These are phyloP conservation scores for Phymatotrichopsis omnivora DNA, from an alignment of 2,329 filamentous ascomycete species.

Conservation along the genomic window DNA sequence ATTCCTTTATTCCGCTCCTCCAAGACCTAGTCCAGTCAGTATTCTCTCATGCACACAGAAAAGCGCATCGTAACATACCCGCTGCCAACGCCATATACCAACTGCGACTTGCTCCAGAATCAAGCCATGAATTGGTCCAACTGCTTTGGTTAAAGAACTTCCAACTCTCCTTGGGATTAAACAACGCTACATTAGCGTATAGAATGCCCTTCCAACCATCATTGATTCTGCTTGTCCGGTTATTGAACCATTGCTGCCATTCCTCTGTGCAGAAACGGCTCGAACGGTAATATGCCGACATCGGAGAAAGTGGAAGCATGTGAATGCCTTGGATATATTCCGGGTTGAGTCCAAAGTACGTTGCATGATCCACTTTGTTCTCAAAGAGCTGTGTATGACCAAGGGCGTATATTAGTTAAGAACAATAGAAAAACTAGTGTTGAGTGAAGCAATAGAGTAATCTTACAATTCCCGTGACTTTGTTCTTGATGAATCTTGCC, in stretches of 20 bases:
- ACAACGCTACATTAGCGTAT: constrained; percentile 68
- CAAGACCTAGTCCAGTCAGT: constrained; percentile 10
- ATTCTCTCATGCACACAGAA: background rate
- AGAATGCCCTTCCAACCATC: constrained; percentile 82
- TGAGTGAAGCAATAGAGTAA: background rate
- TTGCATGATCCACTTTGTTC: constrained; percentile 89
- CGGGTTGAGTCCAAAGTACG: constrained; percentile 67
- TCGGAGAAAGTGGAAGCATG: constrained; percentile 67
- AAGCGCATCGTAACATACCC: constrained; percentile 42
- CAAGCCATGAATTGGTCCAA: constrained; percentile 60
- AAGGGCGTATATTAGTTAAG: background rate
- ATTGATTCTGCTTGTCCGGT: constrained; percentile 51
- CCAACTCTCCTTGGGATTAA: constrained; percentile 61
- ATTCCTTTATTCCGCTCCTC: background rate
- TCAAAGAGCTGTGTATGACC: constrained; percentile 55
- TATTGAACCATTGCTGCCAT: constrained; percentile 68
- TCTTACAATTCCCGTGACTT: constrained; percentile 36
- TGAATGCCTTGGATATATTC: constrained; percentile 69
- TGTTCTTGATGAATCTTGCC: constrained; percentile 67
- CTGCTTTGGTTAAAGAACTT: constrained; percentile 58
- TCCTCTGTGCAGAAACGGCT: constrained; percentile 66
- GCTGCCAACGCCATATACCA: constrained; percentile 78
- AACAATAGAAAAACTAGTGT: background rate
- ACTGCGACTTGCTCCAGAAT: constrained; percentile 72
- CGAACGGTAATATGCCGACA: constrained; percentile 56